A percentile compares a stretch with the other conserved stretches of the same genome.
Conservation (phyloP, 192 early-diverging fungal species). For the Dissophora globulifera region DNA sequence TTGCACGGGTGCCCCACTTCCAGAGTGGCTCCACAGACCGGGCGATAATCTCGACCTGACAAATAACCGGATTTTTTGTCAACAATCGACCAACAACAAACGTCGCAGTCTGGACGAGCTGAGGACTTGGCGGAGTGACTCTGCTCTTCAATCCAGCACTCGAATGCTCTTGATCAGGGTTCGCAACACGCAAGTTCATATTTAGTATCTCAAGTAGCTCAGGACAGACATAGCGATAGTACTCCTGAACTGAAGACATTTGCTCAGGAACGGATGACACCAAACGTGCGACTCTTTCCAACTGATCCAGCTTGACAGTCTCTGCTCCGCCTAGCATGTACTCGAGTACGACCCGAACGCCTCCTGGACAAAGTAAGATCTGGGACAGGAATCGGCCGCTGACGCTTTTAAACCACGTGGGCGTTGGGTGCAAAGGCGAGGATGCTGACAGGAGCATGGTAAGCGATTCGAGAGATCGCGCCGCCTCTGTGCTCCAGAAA, state of each 20-base stretch:
- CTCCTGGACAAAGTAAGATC: constrained; percentile 71
- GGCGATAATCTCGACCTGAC: constrained; percentile 62
- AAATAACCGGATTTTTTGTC: constrained; percentile 58
- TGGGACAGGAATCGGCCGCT: constrained; percentile 77
- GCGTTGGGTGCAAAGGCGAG: constrained; percentile 57
- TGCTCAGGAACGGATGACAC: constrained; percentile 69
- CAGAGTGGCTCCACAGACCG: constrained; percentile 36
- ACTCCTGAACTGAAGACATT: constrained; percentile 65
- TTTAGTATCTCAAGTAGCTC: constrained; percentile 40
- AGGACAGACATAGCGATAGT: constrained; percentile 39
- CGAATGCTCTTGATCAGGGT: not conserved
- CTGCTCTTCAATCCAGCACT: not conserved
- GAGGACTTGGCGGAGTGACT: constrained; percentile 19
- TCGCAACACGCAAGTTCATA: constrained; percentile 8
- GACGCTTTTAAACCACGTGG: constrained; percentile 71
- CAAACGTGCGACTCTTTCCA: constrained; percentile 68
- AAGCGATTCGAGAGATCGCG: constrained; percentile 72
- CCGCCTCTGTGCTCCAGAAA: constrained; percentile 61
- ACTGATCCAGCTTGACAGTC: constrained; percentile 61
- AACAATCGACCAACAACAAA: constrained; percentile 66
- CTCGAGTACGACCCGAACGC: constrained; percentile 71
- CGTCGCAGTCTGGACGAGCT: constrained; percentile 52
- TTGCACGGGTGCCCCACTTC: constrained; percentile 42
- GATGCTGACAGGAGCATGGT: constrained; percentile 69
- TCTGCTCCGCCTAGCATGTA: constrained; percentile 70